Percentiles rank a stretch among this genome's conserved stretches.
Evolutionary conservation across 371 early-diverging fungal genomes (phyloP).

Genomic region (Saksenaea oblongispora): DNA sequence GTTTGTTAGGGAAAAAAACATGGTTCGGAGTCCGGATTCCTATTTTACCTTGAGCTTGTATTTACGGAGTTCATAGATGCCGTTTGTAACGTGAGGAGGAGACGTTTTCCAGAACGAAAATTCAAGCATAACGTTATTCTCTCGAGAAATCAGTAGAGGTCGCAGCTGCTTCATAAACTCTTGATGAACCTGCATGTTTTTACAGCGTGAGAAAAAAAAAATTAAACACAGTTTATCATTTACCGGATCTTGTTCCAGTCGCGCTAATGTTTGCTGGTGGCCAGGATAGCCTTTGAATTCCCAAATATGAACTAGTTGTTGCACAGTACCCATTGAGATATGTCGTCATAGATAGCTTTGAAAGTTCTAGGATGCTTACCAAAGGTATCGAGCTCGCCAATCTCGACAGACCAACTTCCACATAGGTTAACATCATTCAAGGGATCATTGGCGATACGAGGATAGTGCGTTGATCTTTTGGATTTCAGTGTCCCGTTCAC

Average conservation of each 20-base stretch:
- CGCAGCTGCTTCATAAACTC: slow-evolving; percentile 57
- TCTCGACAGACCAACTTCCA: slow-evolving; percentile 80
- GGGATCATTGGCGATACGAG: slow-evolving; percentile 64
- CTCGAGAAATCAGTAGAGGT: slow-evolving; percentile 64
- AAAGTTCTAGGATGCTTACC: slow-evolving; percentile 32
- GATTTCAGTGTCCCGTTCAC: background rate
- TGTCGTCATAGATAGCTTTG: background rate
- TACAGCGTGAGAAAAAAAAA: slow-evolving; percentile 1
- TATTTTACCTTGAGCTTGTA: slow-evolving; percentile 63
- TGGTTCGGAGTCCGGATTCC: background rate
- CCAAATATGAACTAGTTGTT: slow-evolving; percentile 75
- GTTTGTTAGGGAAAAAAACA: background rate
- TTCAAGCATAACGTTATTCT: slow-evolving; percentile 81
- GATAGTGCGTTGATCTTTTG: slow-evolving; percentile 62
- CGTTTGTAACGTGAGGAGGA: slow-evolving; percentile 63
- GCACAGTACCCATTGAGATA: background rate
- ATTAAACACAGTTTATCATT: background rate
- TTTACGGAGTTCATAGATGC: slow-evolving; percentile 83
- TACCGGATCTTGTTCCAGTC: slow-evolving; percentile 52
- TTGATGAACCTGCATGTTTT: slow-evolving; percentile 39
- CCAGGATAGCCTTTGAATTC: slow-evolving; percentile 82
- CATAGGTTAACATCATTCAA: slow-evolving; percentile 70
- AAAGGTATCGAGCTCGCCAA: slow-evolving; percentile 80
- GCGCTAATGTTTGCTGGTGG: slow-evolving; percentile 53
- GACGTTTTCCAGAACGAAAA: slow-evolving; percentile 85